Percentiles rank a stretch among this genome's conserved stretches.
These are phyloP conservation scores for Penicillium sp. DNA, from an alignment of 2,329 filamentous ascomycete species.

Conservation along the genomic window DNA sequence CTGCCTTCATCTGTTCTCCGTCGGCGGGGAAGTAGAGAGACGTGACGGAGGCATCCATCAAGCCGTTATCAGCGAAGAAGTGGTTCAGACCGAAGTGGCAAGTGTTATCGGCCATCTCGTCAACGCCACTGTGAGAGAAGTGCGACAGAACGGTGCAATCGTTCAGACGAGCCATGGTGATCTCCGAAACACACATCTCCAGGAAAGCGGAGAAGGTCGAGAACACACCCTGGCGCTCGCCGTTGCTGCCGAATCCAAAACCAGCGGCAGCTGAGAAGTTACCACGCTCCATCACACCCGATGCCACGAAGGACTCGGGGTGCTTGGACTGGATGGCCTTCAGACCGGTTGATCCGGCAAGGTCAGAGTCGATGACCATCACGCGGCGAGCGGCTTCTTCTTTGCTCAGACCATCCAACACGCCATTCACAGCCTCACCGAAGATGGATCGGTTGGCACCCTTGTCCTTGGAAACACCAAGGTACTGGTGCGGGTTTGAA, in stretches of 20 bases:
- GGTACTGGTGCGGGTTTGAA: conserved; percentile 31
- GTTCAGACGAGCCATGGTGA: conserved; percentile 40
- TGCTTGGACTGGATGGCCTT: conserved; percentile 35
- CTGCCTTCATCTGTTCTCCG: conserved; percentile 39
- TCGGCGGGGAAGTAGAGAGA: conserved; percentile 39
- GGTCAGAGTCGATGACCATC: conserved; percentile 39
- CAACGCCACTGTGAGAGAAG: conserved; percentile 39
- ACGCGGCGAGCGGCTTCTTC: conserved; percentile 36
- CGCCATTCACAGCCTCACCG: conserved; percentile 36
- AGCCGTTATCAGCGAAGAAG: conserved; percentile 39
- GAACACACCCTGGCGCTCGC: conserved; percentile 35
- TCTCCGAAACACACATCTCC: conserved; percentile 39
- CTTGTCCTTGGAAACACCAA: conserved; percentile 34
- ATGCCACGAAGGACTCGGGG: conserved; percentile 37
- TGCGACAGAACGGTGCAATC: conserved; percentile 36
- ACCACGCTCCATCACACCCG: conserved; percentile 39
- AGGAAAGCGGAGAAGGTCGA: conserved; percentile 40
- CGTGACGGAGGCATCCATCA: conserved; percentile 35
- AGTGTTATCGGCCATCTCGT: conserved; percentile 41
- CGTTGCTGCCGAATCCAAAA: conserved; percentile 36
- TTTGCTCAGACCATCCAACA: conserved; percentile 34
- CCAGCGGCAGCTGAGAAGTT: conserved; percentile 40
- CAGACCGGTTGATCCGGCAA: conserved; percentile 38
- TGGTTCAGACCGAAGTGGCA: conserved; percentile 41
- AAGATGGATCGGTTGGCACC: conserved; percentile 37